These are phyloP conservation scores for Penicillium sp. DNA, from an alignment of 2,329 filamentous ascomycete genomes.

Conservation along the genomic window DNA sequence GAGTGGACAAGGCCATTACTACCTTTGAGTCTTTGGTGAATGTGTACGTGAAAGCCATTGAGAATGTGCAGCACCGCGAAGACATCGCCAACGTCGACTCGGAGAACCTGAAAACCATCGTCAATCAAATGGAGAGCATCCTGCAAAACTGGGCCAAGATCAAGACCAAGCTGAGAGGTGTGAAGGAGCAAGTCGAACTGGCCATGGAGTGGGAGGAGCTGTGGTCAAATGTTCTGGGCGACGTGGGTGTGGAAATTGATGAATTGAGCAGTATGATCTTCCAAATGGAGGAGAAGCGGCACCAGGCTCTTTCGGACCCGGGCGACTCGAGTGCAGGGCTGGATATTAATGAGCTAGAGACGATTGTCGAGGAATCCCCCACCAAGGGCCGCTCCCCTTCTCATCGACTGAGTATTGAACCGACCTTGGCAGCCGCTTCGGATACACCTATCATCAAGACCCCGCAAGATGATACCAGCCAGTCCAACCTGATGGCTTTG, in stretches of 20 bases:
- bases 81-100: constrained; percentile 69
- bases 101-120: constrained; percentile 66
- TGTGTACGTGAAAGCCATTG: constrained; percentile 90
- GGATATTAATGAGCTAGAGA: constrained; percentile 85
- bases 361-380: constrained; percentile 84
- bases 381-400: constrained; percentile 47
- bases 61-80: constrained; percentile 71
- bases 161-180: constrained; percentile 65
- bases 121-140: constrained; percentile 84
- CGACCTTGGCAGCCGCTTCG: constrained; percentile 50
- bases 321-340: constrained; percentile 50
- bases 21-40: constrained; percentile 86
- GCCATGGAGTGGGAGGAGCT: constrained; percentile 99
- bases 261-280: constrained; percentile 76
- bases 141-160: constrained; percentile 79
- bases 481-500: constrained; percentile 78
- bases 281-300: constrained; percentile 94
- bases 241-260: constrained; percentile 85
- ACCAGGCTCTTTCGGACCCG: constrained; percentile 64
- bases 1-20: constrained; percentile 63
- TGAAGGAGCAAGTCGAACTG: constrained; percentile 88
- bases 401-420: constrained; percentile 62
- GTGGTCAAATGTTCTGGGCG: constrained; percentile 87
- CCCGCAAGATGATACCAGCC: constrained; percentile 73
- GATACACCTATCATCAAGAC: constrained; percentile 41